Percentiles rank a stretch among this genome's conserved stretches.
Conservation (phyloP, 129 eudicot species). For the Artemisia annua region DNA sequence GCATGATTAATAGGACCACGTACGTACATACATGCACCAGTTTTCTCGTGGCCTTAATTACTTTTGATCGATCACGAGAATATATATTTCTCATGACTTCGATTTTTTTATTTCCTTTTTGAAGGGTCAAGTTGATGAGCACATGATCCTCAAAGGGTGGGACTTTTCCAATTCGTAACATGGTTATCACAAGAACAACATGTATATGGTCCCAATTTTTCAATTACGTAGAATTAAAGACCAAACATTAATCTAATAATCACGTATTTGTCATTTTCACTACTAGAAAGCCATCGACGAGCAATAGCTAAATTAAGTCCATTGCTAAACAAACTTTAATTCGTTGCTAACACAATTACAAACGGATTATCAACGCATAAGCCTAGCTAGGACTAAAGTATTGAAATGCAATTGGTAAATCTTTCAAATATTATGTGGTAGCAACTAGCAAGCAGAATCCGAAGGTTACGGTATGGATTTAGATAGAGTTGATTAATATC, state of each 20-base stretch:
- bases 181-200: neutral
- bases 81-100: slow-evolving; percentile 4
- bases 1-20: slow-evolving; percentile 27
- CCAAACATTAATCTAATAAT: neutral
- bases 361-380: no score
- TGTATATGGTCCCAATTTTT: neutral
- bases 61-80: slow-evolving; percentile 29
- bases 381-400: no score
- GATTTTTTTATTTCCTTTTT: neutral
- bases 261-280: neutral
- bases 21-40: slow-evolving; percentile 13
- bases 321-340: no score
- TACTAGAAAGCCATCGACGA: no score
- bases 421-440: no score
- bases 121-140: slow-evolving; percentile 31
- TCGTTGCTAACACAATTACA: no score
- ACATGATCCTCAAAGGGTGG: slow-evolving; percentile 26
- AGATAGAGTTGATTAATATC: no score
- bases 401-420: no score
- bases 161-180: slow-evolving; percentile 9
- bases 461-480: no score
- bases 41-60: slow-evolving; percentile 30
- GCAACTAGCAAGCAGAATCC: no score
- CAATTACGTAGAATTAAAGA: neutral
- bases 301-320: no score